Conservation (phyloP, 305 asterid species). For the Fraxinus albicans region DNA sequence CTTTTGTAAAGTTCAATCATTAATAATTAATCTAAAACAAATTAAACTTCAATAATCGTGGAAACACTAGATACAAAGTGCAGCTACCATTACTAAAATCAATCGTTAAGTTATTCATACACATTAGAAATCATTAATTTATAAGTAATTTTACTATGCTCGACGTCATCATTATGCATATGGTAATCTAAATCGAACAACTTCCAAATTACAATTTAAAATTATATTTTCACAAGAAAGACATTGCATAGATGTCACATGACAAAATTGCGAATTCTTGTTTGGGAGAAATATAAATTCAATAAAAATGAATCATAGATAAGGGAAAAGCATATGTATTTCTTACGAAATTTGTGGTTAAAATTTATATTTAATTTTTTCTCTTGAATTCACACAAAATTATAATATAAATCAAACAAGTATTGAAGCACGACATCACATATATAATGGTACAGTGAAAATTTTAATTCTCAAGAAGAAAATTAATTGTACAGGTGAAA, state of each 20-base stretch:
- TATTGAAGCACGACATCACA: neutral
- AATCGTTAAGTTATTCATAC: neutral
- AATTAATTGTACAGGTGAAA: neutral
- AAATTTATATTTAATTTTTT: too few relatives aligned
- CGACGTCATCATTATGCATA: neutral
- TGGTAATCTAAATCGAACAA: neutral
- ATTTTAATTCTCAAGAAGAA: neutral
- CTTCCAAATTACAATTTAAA: neutral
- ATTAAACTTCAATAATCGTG: neutral
- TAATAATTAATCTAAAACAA: neutral
- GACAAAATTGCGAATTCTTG: neutral
- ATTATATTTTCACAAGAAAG: neutral
- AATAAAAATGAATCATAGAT: neutral
- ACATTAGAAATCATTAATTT: too few relatives aligned
- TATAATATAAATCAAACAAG: constrained; percentile 19
- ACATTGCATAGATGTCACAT: too few relatives aligned
- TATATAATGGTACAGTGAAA: neutral
- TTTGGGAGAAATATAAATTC: neutral
- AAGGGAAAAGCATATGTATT: neutral
- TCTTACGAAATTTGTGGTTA: too few relatives aligned
- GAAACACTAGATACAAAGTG: neutral
- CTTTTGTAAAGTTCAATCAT: neutral
- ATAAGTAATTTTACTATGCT: neutral
- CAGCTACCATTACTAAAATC: neutral
- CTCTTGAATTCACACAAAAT: neutral